Conservation (phyloP, 2,329 filamentous ascomycete species). For the Exophiala sideris region DNA sequence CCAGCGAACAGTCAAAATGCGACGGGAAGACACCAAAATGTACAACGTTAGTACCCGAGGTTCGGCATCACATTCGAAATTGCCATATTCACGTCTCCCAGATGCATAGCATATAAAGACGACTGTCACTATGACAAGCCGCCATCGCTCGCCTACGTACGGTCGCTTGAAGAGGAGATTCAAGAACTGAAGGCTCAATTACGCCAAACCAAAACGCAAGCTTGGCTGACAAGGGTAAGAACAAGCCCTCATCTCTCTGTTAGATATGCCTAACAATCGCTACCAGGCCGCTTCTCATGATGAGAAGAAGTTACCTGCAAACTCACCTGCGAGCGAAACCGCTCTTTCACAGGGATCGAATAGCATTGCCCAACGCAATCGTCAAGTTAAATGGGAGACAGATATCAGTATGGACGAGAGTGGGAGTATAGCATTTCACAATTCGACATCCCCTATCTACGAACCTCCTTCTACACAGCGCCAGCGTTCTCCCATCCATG, state of each 20-base stretch:
- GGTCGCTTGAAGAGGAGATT: constrained; percentile 27
- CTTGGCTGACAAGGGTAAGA: constrained; percentile 22
- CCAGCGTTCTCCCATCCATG: constrained; percentile 7
- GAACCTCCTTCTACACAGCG: constrained; percentile 20
- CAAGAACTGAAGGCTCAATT: constrained; percentile 26
- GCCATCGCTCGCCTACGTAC: constrained; percentile 28
- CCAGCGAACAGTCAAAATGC: constrained; percentile 25
- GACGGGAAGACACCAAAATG: constrained; percentile 28
- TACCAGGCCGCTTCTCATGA: constrained; percentile 16
- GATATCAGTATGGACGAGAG: constrained; percentile 27
- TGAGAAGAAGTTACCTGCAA: constrained; percentile 24
- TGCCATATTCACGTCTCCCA: constrained; percentile 1
- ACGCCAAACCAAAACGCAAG: constrained; percentile 25
- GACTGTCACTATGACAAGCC: constrained; percentile 29
- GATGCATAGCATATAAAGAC: constrained; percentile 30
- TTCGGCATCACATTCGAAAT: not conserved
- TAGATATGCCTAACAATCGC: not conserved
- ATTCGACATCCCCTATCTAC: constrained; percentile 27
- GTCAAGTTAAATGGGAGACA: constrained; percentile 23
- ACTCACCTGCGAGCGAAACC: constrained; percentile 23
- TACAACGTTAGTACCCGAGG: constrained; percentile 21
- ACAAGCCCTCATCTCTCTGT: not conserved
- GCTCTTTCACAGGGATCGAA: constrained; percentile 20
- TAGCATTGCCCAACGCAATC: constrained; percentile 14
- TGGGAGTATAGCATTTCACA: constrained; percentile 27